Evolutionary conservation across 257 asterid species (phyloP).

Genomic region (Primulina tabacum): DNA sequence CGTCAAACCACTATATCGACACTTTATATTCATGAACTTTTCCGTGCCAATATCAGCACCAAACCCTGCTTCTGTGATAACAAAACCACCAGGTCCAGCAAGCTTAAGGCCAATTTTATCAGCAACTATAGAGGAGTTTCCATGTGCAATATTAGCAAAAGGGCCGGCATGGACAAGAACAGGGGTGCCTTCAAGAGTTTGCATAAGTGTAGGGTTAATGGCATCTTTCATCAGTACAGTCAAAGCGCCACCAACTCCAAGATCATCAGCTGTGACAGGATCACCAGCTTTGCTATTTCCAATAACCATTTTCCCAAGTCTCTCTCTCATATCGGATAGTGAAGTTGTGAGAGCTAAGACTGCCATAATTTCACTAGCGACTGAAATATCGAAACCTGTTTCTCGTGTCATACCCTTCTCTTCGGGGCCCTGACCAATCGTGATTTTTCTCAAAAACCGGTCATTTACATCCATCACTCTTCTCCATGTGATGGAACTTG

Average conservation of each 20-base stretch:
- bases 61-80: slow-evolving; percentile 93
- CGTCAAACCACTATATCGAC: slow-evolving; percentile 81
- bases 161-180: slow-evolving; percentile 97
- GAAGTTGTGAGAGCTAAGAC: slow-evolving; percentile 95
- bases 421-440: slow-evolving; percentile 94
- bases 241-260: slow-evolving; percentile 95
- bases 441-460: slow-evolving; percentile 84
- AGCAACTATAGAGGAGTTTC: slow-evolving; percentile 91
- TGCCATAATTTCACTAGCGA: slow-evolving; percentile 98
- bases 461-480: slow-evolving; percentile 97
- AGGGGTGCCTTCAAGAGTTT: slow-evolving; percentile 95
- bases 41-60: slow-evolving; percentile 97
- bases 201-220: slow-evolving; percentile 90
- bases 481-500: slow-evolving; percentile 90
- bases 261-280: slow-evolving; percentile 94
- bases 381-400: slow-evolving; percentile 92
- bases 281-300: slow-evolving; percentile 95
- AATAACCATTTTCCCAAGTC: slow-evolving; percentile 95
- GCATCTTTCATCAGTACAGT: slow-evolving; percentile 97
- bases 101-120: slow-evolving; percentile 90
- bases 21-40: slow-evolving; percentile 94
- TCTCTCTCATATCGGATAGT: slow-evolving; percentile 85
- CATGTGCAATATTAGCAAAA: slow-evolving; percentile 96
- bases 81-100: slow-evolving; percentile 94
- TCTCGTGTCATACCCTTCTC: slow-evolving; percentile 97